Conservation (phyloP, 352 stramenopile species). For the Paralagenidium karlingii region DNA sequence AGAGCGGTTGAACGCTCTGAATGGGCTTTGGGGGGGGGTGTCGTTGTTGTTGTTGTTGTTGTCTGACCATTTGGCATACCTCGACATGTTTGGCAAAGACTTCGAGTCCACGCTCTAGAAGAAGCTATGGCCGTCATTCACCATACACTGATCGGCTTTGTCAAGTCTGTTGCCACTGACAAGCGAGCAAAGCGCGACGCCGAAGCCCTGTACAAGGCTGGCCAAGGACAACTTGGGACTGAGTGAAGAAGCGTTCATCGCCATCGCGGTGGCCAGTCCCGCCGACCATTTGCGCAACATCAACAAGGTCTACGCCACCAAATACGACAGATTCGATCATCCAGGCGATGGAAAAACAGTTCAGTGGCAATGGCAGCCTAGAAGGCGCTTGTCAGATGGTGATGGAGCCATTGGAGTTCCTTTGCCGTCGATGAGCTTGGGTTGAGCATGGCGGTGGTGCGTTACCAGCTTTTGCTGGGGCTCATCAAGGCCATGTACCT, state of each 20-base stretch:
- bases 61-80: slow-evolving; percentile 32
- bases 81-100: slow-evolving; percentile 24
- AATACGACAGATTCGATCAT: slow-evolving; percentile 75
- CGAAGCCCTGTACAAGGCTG: slow-evolving; percentile 58
- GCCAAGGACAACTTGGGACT: slow-evolving; percentile 54
- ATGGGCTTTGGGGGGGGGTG: too few species aligned
- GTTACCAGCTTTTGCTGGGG: slow-evolving; percentile 37
- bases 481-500: slow-evolving; percentile 44
- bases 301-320: slow-evolving; percentile 53
- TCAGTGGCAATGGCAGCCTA: slow-evolving; percentile 61
- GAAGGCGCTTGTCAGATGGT: slow-evolving; percentile 23
- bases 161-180: slow-evolving; percentile 42
- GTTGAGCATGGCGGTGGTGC: slow-evolving; percentile 38
- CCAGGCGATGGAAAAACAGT: slow-evolving; percentile 70
- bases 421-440: slow-evolving; percentile 47
- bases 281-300: slow-evolving; percentile 53
- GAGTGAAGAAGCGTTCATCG: slow-evolving; percentile 67
- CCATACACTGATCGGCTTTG: too few species aligned
- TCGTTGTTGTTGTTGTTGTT: slow-evolving; percentile 17
- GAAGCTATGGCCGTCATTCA: too few species aligned
- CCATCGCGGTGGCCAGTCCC: slow-evolving; percentile 33
- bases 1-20: too few species aligned
- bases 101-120: too few species aligned
- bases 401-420: slow-evolving; percentile 52
- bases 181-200: slow-evolving; percentile 51